Conservation (phyloP, 192 early-diverging fungal species). For the Coemansia sp. region DNA sequence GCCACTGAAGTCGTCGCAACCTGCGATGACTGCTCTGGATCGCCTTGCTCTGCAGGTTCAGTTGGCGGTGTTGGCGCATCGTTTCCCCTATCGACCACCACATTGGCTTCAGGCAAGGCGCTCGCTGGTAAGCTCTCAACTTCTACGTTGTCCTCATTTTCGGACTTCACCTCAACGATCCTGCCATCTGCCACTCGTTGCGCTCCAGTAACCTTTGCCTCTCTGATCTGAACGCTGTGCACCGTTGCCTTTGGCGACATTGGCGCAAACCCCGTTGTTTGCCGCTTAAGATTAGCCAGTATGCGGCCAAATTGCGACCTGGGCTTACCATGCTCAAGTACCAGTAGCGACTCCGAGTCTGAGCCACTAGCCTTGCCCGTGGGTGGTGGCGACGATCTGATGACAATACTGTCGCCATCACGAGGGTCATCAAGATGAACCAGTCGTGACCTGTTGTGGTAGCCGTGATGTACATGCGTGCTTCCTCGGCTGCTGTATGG, state of each 20-base stretch:
- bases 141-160: not conserved
- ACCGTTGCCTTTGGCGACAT: not conserved
- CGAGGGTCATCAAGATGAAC: conserved; percentile 44
- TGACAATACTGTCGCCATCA: conserved; percentile 23
- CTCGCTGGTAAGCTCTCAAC: not conserved
- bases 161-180: not conserved
- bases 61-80: not conserved
- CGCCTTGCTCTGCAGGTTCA: not conserved
- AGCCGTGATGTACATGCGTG: not conserved
- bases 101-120: not conserved
- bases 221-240: not conserved
- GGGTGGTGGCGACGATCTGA: not conserved
- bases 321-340: conserved; percentile 16
- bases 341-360: conserved; percentile 15
- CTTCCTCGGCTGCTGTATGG: not conserved
- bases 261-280: not conserved
- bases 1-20: not conserved
- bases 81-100: too few relatives aligned
- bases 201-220: not conserved
- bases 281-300: conserved; percentile 44
- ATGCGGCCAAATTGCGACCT: conserved; percentile 54
- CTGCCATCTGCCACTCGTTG: not conserved
- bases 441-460: not conserved
- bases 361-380: conserved; percentile 9
- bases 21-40: not conserved